Percentiles rank a stretch among this genome's conserved stretches.
These are phyloP conservation scores for Serendipita indica DNA, from an alignment of 768 basidiomycete species.

Conservation along the genomic window DNA sequence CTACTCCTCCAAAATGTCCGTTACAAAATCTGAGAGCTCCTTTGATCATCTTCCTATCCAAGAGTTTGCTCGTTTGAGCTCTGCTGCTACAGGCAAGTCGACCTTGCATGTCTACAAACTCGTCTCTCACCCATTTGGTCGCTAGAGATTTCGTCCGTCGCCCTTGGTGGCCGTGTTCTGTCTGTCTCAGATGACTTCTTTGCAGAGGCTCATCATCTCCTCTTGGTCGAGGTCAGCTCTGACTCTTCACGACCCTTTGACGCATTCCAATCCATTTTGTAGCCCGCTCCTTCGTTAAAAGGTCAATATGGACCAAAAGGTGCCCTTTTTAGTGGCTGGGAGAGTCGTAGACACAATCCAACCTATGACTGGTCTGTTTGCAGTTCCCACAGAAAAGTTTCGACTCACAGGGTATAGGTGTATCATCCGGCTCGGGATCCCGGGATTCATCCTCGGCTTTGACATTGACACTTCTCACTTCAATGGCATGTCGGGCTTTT, in stretches of 20 bases:
- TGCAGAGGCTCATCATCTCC: constrained; percentile 66
- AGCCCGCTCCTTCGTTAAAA: constrained; percentile 80
- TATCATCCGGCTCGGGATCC: constrained; percentile 74
- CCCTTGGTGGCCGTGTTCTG: constrained; percentile 60
- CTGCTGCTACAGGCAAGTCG: not conserved
- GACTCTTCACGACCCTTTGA: not conserved
- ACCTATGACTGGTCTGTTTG: constrained; percentile 66
- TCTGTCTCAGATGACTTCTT: constrained; percentile 94
- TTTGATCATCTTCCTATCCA: constrained; percentile 5
- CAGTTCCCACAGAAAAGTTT: not conserved
- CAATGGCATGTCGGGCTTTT: constrained; percentile 38
- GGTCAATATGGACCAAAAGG: constrained; percentile 97
- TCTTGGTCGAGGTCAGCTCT: constrained; percentile 57
- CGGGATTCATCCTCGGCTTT: constrained; percentile 60
- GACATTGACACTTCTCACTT: constrained; percentile 96
- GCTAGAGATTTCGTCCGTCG: constrained; percentile 79
- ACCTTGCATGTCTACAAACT: not conserved
- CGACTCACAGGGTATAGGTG: constrained; percentile 38
- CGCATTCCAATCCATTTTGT: not conserved
- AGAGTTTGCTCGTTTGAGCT: constrained; percentile 3
- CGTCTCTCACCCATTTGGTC: not conserved
- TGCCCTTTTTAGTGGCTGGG: constrained; percentile 91
- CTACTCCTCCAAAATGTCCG: constrained; percentile 4
- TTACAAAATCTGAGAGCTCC: constrained; percentile 1
- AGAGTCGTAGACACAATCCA: constrained; percentile 78